Evolutionary conservation across 495 filamentous ascomycete species (phyloP).

Genomic region (Tuber calosporum): DNA sequence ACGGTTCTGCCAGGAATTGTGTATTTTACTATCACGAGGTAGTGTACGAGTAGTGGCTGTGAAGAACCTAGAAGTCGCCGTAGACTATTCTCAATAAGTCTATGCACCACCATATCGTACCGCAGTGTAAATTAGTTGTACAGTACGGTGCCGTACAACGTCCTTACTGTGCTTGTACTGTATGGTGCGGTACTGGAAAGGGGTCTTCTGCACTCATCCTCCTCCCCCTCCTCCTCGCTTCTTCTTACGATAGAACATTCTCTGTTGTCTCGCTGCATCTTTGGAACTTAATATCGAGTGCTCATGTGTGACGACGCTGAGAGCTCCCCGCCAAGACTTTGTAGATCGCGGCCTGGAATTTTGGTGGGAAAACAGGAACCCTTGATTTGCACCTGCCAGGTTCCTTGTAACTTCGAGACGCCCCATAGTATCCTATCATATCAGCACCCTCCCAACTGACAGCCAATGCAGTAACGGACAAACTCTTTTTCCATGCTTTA

Average conservation of each 20-base stretch:
- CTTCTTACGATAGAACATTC: neutral
- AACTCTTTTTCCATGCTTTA: neutral
- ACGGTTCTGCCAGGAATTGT: neutral
- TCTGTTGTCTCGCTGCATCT: neutral
- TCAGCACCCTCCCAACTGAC: neutral
- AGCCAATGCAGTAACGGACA: neutral
- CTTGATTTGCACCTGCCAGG: neutral
- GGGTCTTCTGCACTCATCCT: neutral
- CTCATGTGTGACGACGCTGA: neutral
- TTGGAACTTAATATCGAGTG: neutral
- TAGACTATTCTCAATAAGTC: neutral
- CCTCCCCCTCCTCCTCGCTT: neutral
- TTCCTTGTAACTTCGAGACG: neutral
- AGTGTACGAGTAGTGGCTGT: neutral
- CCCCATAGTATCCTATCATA: neutral
- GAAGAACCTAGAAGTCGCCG: neutral
- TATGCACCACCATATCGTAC: neutral
- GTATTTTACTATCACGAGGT: conserved; percentile 18
- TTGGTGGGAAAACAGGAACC: neutral
- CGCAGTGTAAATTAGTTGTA: too few relatives aligned
- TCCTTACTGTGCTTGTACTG: neutral
- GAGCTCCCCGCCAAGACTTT: neutral
- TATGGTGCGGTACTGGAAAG: neutral
- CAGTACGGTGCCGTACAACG: too few relatives aligned
- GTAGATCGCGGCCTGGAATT: neutral